These are phyloP conservation scores for Solanum arcanum DNA, from an alignment of 257 asterid species.

Conservation along the genomic window DNA sequence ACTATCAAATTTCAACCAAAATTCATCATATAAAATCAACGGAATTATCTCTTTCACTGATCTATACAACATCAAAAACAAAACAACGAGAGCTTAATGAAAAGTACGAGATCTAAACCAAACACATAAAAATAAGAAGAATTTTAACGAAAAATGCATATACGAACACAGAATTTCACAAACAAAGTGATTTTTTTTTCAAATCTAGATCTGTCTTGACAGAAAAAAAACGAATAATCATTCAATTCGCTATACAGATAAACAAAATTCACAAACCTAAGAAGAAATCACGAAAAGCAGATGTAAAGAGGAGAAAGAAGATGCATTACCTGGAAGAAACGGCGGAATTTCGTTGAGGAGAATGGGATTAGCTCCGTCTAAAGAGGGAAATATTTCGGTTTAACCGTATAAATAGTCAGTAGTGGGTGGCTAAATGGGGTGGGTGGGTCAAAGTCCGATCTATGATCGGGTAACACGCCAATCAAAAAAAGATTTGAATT, in stretches of 20 bases:
- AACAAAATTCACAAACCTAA: neutral
- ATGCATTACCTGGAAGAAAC: neutral
- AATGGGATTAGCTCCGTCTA: neutral
- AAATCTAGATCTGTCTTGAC: neutral
- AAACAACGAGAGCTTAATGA: neutral
- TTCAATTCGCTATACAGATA: neutral
- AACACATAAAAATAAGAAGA: neutral
- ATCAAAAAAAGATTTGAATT: neutral
- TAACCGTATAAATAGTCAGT: neutral
- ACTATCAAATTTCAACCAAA: neutral
- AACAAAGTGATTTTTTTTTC: neutral
- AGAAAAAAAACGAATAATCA: neutral
- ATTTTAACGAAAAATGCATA: neutral
- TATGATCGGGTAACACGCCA: neutral
- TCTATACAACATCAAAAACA: neutral
- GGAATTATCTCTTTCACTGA: neutral
- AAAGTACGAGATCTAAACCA: neutral
- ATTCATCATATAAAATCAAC: neutral
- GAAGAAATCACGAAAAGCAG: neutral
- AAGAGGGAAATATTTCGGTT: neutral
- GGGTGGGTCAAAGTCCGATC: neutral
- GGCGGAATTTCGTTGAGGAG: neutral
- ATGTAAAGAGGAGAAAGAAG: neutral
- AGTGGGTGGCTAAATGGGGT: neutral
- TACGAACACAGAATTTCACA: neutral